Conservation (phyloP, 805 yeast genomes). For the Dipodascopsis uninucleata region DNA sequence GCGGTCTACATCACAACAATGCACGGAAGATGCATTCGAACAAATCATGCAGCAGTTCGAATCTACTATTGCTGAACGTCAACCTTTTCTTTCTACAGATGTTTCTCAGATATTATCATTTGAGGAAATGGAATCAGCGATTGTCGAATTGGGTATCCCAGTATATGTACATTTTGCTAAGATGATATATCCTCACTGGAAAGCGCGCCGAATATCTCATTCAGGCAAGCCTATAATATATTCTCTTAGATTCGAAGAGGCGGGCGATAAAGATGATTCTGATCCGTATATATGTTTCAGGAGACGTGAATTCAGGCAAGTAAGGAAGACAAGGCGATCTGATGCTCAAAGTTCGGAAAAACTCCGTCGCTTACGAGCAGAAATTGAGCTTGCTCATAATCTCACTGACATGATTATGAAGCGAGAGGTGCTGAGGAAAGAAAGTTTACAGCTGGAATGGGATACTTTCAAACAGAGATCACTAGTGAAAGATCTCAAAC, state of each 20-base stretch:
- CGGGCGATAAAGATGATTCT: constrained; percentile 80
- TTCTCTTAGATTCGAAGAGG: constrained; percentile 75
- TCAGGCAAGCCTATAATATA: constrained; percentile 73
- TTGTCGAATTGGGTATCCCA: constrained; percentile 12
- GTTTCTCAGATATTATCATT: constrained; percentile 69
- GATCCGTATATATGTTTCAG: constrained; percentile 96
- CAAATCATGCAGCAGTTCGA: constrained; percentile 70
- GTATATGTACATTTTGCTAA: constrained; percentile 50
- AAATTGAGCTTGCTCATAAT: constrained; percentile 70
- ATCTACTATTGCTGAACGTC: constrained; percentile 67
- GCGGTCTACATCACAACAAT: constrained; percentile 33
- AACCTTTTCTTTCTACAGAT: constrained; percentile 84
- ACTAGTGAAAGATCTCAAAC: constrained; percentile 66
- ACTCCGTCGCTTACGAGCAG: constrained; percentile 65
- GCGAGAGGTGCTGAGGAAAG: constrained; percentile 64
- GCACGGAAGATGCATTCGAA: constrained; percentile 86
- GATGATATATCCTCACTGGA: constrained; percentile 78
- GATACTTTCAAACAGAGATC: constrained; percentile 70
- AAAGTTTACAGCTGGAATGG: constrained; percentile 57
- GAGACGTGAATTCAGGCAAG: constrained; percentile 90
- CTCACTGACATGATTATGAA: constrained; percentile 66
- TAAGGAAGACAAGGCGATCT: constrained; percentile 92
- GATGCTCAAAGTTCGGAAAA: constrained; percentile 88
- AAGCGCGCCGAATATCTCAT: constrained; percentile 61
- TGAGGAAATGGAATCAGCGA: constrained; percentile 53